phyloP scores from a whole-genome alignment of 805 yeast species.

The Starmerella sp. region DNA sequence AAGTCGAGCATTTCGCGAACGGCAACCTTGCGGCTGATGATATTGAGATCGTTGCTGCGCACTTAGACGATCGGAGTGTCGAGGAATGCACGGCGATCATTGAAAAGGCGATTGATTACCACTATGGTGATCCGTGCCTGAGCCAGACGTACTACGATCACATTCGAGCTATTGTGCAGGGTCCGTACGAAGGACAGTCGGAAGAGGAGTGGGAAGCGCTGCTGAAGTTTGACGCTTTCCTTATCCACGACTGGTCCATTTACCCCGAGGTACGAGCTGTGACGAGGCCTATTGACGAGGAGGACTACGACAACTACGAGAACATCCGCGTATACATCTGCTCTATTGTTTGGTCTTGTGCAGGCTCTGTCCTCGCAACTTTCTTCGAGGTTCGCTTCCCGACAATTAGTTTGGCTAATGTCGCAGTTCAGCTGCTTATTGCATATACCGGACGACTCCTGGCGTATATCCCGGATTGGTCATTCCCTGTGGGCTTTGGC shows the following conservation, averaged over 20 bases:
- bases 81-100: slow-evolving; percentile 36
- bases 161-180: slow-evolving; percentile 26
- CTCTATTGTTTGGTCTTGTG: slow-evolving; percentile 40
- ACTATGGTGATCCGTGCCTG: slow-evolving; percentile 40
- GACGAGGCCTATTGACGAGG: slow-evolving; percentile 42
- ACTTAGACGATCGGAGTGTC: slow-evolving; percentile 23
- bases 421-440: slow-evolving; percentile 48
- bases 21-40: slow-evolving; percentile 24
- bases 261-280: slow-evolving; percentile 53
- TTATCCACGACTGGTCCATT: slow-evolving; percentile 38
- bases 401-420: slow-evolving; percentile 37
- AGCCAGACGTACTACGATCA: slow-evolving; percentile 32
- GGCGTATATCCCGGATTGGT: slow-evolving; percentile 22
- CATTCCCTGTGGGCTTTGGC: slow-evolving; percentile 14
- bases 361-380: slow-evolving; percentile 47
- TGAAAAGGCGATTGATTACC: slow-evolving; percentile 33
- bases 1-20: slow-evolving; percentile 24
- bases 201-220: slow-evolving; percentile 23
- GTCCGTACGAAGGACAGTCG: slow-evolving; percentile 10
- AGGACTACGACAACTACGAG: slow-evolving; percentile 35
- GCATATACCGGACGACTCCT: slow-evolving; percentile 45
- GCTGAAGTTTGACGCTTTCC: slow-evolving; percentile 35
- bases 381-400: slow-evolving; percentile 53
- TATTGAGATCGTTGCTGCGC: slow-evolving; percentile 12
- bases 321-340: slow-evolving; percentile 44